These are phyloP conservation scores for Phytophthora crassamura DNA, from an alignment of 352 stramenopile species.

Conservation along the genomic window DNA sequence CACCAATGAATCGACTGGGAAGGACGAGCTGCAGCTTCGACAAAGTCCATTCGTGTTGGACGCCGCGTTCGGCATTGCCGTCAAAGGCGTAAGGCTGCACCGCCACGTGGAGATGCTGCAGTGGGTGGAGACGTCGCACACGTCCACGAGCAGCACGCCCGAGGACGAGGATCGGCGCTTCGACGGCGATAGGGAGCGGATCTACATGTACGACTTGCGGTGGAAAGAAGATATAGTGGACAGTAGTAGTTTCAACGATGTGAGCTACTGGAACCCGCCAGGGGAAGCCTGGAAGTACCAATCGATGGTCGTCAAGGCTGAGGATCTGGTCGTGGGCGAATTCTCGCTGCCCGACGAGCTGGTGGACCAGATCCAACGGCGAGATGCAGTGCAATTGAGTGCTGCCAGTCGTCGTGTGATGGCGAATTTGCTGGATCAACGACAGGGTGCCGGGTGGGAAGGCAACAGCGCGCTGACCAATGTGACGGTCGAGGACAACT, in stretches of 20 bases:
- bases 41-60: conserved; percentile 69
- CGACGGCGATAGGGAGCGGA: conserved; percentile 66
- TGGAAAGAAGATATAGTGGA: conserved; percentile 64
- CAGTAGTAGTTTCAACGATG: conserved; percentile 65
- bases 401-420: conserved; percentile 54
- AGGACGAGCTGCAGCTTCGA: conserved; percentile 28
- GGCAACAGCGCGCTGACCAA: conserved; percentile 52
- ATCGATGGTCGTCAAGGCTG: conserved; percentile 37
- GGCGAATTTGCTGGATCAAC: conserved; percentile 60
- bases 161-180: conserved; percentile 55
- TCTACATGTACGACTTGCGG: conserved; percentile 74
- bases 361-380: conserved; percentile 73
- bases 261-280: conserved; percentile 68
- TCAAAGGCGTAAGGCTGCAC: conserved; percentile 68
- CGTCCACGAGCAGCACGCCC: conserved; percentile 45
- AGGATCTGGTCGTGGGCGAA: conserved; percentile 63
- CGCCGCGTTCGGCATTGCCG: conserved; percentile 61
- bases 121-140: conserved; percentile 82
- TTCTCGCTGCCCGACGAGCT: conserved; percentile 62
- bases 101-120: conserved; percentile 83
- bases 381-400: conserved; percentile 59
- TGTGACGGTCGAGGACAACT: conserved; percentile 62
- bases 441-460: conserved; percentile 50
- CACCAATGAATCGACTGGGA: conserved; percentile 26
- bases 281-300: conserved; percentile 60